phyloP scores from a whole-genome alignment of 495 filamentous ascomycete species.

The Entonaema liquescens region DNA sequence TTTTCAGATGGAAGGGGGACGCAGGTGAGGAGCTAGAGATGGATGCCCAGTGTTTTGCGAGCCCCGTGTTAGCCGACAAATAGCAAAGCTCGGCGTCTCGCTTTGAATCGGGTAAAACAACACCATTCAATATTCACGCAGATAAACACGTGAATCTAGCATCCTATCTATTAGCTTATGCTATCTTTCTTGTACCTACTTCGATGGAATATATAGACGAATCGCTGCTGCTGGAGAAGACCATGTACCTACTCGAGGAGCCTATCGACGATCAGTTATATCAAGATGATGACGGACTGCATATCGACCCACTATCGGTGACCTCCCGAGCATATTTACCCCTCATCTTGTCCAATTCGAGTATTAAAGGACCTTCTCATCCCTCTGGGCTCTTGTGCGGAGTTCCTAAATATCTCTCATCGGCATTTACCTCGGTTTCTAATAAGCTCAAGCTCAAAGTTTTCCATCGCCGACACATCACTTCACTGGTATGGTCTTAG shows the following conservation, averaged over 20 bases:
- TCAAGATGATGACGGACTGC: conserved; percentile 30
- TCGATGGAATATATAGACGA: not conserved
- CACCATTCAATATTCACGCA: not conserved
- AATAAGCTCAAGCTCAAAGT: not conserved
- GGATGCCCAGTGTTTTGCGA: conserved; percentile 4
- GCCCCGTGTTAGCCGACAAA: not conserved
- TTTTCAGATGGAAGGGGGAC: not conserved
- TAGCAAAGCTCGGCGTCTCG: not conserved
- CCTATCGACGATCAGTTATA: conserved; percentile 22
- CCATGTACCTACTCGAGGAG: not conserved
- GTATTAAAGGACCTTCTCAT: conserved; percentile 10
- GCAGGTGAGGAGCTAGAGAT: not conserved
- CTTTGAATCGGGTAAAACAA: not conserved
- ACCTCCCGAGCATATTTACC: conserved; percentile 19
- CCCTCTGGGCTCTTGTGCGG: not conserved
- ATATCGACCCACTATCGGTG: conserved; percentile 28
- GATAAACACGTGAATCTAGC: not conserved
- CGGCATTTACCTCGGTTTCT: not conserved
- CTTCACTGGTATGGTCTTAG: conserved; percentile 29
- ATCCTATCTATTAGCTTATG: not conserved
- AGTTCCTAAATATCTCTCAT: not conserved
- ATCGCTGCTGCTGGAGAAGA: not conserved
- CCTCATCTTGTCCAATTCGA: conserved; percentile 22
- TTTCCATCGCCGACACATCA: conserved; percentile 3
- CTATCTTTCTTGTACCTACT: not conserved